Percentiles rank a stretch among this genome's conserved stretches.
phyloP scores from a whole-genome alignment of 2,329 filamentous ascomycete species.

The Xenoacremonium recifei region DNA sequence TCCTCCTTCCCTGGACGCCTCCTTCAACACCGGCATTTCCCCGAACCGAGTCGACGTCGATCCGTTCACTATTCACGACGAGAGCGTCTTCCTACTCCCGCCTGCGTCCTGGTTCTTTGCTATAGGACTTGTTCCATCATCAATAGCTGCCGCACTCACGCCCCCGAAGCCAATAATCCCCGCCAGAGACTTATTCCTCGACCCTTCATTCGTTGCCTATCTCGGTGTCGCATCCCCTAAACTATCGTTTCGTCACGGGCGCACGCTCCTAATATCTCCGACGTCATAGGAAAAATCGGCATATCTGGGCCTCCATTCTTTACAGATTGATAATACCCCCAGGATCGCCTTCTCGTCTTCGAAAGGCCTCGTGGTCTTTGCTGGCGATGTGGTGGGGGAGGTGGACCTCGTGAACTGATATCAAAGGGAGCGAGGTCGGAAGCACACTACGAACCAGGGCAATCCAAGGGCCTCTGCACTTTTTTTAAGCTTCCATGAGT shows the following conservation, averaged over 20 bases:
- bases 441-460: conserved; percentile 12
- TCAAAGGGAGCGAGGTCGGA: conserved; percentile 32
- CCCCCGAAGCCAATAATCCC: too few relatives aligned
- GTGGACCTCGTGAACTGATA: conserved; percentile 37
- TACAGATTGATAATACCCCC: conserved; percentile 9
- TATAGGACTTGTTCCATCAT: too few relatives aligned
- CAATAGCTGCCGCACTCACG: too few relatives aligned
- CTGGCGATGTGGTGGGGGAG: conserved; percentile 46
- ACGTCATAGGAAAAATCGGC: too few relatives aligned
- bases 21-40: conserved; percentile 12
- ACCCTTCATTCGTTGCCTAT: too few relatives aligned
- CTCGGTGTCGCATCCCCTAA: neutral
- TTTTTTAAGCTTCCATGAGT: conserved; percentile 16
- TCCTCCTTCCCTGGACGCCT: conserved; percentile 1
- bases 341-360: conserved; percentile 17
- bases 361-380: conserved; percentile 23
- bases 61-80: conserved; percentile 3
- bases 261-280: too few relatives aligned
- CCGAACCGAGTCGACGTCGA: conserved; percentile 4
- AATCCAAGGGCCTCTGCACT: too few relatives aligned
- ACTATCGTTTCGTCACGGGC: too few relatives aligned
- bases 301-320: neutral
- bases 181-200: too few relatives aligned
- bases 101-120: too few relatives aligned
- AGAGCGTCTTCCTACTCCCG: conserved; percentile 1